phyloP scores from a whole-genome alignment of 2,329 filamentous ascomycete genomes.

The Aspergillus melleus region DNA sequence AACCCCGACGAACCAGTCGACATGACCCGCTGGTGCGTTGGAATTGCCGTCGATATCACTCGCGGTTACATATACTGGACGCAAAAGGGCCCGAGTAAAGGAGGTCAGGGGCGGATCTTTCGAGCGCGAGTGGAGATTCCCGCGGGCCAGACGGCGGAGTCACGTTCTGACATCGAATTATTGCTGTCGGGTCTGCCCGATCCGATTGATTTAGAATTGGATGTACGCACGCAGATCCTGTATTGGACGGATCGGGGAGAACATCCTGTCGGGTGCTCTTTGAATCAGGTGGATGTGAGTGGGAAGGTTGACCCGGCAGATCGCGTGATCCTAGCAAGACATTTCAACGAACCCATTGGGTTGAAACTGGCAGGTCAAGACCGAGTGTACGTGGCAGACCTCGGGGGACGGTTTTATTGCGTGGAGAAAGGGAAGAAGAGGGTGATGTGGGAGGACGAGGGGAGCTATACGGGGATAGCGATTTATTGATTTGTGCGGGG shows the following conservation, averaged over 20 bases:
- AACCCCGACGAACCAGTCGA: slow-evolving; percentile 28
- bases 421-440: slow-evolving; percentile 22
- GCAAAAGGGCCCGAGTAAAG: slow-evolving; percentile 59
- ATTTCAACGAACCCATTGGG: slow-evolving; percentile 30
- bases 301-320: not conserved
- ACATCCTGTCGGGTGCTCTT: slow-evolving; percentile 53
- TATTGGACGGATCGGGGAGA: slow-evolving; percentile 65
- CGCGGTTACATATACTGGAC: slow-evolving; percentile 59
- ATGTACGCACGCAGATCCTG: slow-evolving; percentile 44
- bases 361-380: slow-evolving; percentile 22
- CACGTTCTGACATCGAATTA: slow-evolving; percentile 45
- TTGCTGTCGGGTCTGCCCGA: slow-evolving; percentile 52
- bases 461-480: slow-evolving; percentile 20
- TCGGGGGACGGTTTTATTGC: slow-evolving; percentile 27
- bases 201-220: slow-evolving; percentile 59
- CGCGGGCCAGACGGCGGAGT: slow-evolving; percentile 30
- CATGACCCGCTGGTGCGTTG: slow-evolving; percentile 54
- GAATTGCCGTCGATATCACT: slow-evolving; percentile 50
- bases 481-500: not conserved
- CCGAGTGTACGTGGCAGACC: slow-evolving; percentile 24
- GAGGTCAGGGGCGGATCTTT: slow-evolving; percentile 55
- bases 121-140: slow-evolving; percentile 48
- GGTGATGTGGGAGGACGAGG: slow-evolving; percentile 19
- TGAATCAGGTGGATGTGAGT: slow-evolving; percentile 43
- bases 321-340: slow-evolving; percentile 19